Percentiles rank a stretch among this genome's conserved stretches.
Evolutionary conservation across 306 rosid genomes (phyloP).

Genomic region (Pterocarpus santalinus): DNA sequence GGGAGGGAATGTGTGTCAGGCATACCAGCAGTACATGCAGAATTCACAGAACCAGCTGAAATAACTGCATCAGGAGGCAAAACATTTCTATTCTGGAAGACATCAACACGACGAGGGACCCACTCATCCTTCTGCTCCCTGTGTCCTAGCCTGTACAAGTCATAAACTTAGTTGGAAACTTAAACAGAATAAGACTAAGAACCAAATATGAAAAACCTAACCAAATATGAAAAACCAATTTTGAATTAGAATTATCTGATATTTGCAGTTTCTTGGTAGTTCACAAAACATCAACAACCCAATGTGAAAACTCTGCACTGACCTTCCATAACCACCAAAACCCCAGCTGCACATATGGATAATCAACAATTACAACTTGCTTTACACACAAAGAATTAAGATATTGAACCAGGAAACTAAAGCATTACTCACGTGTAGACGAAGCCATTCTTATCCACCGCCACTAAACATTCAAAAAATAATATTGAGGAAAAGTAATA

Average conservation of each 20-base stretch:
- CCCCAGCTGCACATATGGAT: conserved; percentile 81
- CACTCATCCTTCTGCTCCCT: conserved; percentile 99
- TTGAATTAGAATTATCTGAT: conserved; percentile 25
- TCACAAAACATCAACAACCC: conserved; percentile 17
- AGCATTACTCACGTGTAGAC: conserved; percentile 88
- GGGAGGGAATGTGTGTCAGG: not conserved
- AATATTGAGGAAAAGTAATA: conserved; percentile 31
- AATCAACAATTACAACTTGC: conserved; percentile 39
- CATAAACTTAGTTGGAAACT: conserved; percentile 19
- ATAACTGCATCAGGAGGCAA: conserved; percentile 83
- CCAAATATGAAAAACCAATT: conserved; percentile 30
- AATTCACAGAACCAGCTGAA: conserved; percentile 92
- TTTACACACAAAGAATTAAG: conserved; percentile 26
- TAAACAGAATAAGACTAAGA: not conserved
- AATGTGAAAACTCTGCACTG: conserved; percentile 44
- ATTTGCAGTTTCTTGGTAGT: conserved; percentile 32
- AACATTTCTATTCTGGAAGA: conserved; percentile 75
- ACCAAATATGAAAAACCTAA: conserved; percentile 26
- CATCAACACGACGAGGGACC: conserved; percentile 88
- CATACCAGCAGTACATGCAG: conserved; percentile 95
- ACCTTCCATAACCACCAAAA: conserved; percentile 99
- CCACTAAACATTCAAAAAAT: conserved; percentile 70
- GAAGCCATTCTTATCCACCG: conserved; percentile 86
- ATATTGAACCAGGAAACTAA: conserved; percentile 16
- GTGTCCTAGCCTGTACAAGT: conserved; percentile 86